Percentiles rank a stretch among this genome's conserved stretches.
These are phyloP conservation scores for Leucoagaricus sp. DNA, from an alignment of 1,284 basidiomycete genomes.

Conservation along the genomic window DNA sequence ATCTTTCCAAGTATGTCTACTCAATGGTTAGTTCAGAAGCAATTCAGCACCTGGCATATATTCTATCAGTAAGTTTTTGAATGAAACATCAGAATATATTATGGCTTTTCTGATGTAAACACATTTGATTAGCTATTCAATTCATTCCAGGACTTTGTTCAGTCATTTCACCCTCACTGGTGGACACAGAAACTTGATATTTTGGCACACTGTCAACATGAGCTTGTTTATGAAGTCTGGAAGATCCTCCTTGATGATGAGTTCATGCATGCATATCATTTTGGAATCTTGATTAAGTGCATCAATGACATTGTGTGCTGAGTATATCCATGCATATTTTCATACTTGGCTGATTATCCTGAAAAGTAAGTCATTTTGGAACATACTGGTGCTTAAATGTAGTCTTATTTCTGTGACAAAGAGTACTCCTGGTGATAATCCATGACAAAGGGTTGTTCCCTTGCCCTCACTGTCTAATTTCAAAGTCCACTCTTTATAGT, in stretches of 20 bases:
- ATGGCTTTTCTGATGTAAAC: not conserved
- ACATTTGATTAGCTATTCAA: not conserved
- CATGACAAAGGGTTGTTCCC: slow-evolving; percentile 25
- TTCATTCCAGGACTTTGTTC: not conserved
- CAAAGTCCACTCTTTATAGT: slow-evolving; percentile 19
- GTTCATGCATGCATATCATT: slow-evolving; percentile 30
- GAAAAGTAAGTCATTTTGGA: slow-evolving; percentile 33
- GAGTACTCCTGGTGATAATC: slow-evolving; percentile 30
- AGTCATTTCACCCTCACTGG: not conserved
- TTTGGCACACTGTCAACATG: slow-evolving; percentile 29
- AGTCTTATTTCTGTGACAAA: slow-evolving; percentile 16
- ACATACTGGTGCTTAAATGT: slow-evolving; percentile 12
- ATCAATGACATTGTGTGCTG: slow-evolving; percentile 30
- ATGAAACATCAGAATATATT: not conserved
- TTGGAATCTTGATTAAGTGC: slow-evolving; percentile 34
- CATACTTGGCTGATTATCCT: slow-evolving; percentile 42
- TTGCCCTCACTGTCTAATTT: slow-evolving; percentile 29
- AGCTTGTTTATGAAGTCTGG: slow-evolving; percentile 37
- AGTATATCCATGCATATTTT: slow-evolving; percentile 34
- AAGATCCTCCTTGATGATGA: slow-evolving; percentile 23
- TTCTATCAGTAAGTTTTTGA: slow-evolving; percentile 13
- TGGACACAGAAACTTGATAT: slow-evolving; percentile 18
- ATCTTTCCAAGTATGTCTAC: slow-evolving; percentile 32
- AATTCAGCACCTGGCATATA: slow-evolving; percentile 25
- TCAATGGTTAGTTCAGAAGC: slow-evolving; percentile 21